Conservation (phyloP, 768 basidiomycete species). For the Lactarius hatsudake region DNA sequence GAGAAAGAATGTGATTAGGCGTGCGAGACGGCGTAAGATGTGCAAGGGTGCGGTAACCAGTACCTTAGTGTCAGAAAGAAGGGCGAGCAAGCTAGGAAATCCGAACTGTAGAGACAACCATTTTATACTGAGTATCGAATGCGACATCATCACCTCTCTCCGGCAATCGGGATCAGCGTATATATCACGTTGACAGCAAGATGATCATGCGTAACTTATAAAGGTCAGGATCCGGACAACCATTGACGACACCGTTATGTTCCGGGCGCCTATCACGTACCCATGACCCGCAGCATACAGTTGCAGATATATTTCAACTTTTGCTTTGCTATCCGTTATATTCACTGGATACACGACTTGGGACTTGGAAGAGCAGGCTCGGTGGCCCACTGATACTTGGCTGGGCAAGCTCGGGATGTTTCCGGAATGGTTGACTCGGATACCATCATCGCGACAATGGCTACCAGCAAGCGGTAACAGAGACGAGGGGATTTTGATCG, state of each 20-base stretch:
- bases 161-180: neutral
- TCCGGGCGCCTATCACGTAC: neutral
- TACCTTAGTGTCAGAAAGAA: neutral
- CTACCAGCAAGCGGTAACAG: neutral
- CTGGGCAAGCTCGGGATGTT: neutral
- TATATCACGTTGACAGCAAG: neutral
- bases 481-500: neutral
- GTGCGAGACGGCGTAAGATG: neutral
- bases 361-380: neutral
- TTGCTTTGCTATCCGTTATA: neutral
- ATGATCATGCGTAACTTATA: neutral
- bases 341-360: neutral
- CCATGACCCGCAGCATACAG: neutral
- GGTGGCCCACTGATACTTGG: neutral
- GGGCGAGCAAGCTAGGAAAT: neutral
- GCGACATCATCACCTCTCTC: neutral
- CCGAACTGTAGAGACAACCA: neutral
- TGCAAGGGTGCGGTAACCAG: constrained; percentile 6
- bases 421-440: neutral
- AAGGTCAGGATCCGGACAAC: neutral
- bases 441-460: neutral
- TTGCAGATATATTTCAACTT: neutral
- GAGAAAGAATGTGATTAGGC: neutral
- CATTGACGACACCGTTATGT: neutral
- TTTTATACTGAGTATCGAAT: neutral